These are phyloP conservation scores for Wickerhamomyces pijperi DNA, from an alignment of 805 yeast species.

Conservation along the genomic window DNA sequence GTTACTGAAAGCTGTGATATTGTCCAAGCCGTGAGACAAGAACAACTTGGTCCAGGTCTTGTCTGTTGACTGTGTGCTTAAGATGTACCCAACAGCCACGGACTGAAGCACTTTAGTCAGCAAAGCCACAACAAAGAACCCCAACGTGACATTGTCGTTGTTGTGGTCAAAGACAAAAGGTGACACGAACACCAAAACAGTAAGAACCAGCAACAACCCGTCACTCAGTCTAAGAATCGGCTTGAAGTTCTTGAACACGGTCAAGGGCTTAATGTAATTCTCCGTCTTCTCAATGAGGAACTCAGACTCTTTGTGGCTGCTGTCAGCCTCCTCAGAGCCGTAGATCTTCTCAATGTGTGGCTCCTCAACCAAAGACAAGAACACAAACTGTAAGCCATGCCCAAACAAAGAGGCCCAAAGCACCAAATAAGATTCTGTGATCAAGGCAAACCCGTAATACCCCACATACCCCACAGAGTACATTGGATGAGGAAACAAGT, in stretches of 20 bases:
- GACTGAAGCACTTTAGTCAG: constrained; percentile 43
- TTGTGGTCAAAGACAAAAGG: constrained; percentile 26
- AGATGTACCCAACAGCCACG: constrained; percentile 35
- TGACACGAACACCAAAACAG: constrained; percentile 28
- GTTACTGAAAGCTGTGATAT: constrained; percentile 54
- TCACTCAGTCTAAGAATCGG: constrained; percentile 50
- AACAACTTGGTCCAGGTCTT: constrained; percentile 57
- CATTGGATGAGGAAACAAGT: constrained; percentile 89
- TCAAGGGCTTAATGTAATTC: constrained; percentile 41
- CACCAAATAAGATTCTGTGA: constrained; percentile 63
- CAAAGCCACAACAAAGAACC: constrained; percentile 20
- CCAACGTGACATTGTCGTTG: constrained; percentile 17
- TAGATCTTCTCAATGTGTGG: constrained; percentile 82
- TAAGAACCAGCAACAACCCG: constrained; percentile 32
- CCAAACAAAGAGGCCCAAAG: constrained; percentile 62
- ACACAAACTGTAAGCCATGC: constrained; percentile 67
- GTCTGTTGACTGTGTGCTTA: constrained; percentile 46
- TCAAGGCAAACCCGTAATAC: constrained; percentile 72
- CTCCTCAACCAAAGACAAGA: constrained; percentile 64
- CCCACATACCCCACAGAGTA: constrained; percentile 84
- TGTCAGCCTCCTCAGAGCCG: constrained; percentile 30
- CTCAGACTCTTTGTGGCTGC: constrained; percentile 8
- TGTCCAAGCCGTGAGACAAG: constrained; percentile 52
- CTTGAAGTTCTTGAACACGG: constrained; percentile 47
- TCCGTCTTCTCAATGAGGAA: constrained; percentile 20